A percentile compares a stretch with the other conserved stretches of the same genome.
These are phyloP conservation scores for Leccinum disarticulatum DNA, from an alignment of 768 basidiomycete genomes.

Conservation along the genomic window DNA sequence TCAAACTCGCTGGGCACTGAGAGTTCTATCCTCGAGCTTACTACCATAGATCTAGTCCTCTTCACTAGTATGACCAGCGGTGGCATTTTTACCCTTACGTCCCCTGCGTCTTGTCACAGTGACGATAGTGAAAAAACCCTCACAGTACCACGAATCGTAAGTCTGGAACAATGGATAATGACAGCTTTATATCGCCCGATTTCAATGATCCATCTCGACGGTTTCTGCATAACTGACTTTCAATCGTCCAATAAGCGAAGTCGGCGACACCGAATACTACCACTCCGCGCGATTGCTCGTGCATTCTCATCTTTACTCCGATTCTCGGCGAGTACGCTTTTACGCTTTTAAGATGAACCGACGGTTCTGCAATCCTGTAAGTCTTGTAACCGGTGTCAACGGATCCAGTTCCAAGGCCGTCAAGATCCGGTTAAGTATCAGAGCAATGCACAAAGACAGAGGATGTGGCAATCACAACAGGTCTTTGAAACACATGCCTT, in stretches of 20 bases:
- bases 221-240: neutral
- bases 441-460: neutral
- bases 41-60: conserved; percentile 11
- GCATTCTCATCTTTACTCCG: neutral
- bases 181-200: neutral
- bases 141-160: neutral
- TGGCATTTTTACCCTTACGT: neutral
- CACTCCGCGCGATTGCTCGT: neutral
- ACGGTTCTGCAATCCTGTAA: neutral
- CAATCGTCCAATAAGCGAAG: neutral
- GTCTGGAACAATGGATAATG: neutral
- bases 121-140: neutral
- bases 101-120: neutral
- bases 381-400: neutral
- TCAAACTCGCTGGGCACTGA: neutral
- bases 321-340: neutral
- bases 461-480: neutral
- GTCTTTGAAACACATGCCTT: too few species aligned
- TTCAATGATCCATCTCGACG: neutral
- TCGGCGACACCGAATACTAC: neutral
- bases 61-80: neutral
- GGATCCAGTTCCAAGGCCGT: neutral
- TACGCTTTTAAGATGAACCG: neutral
- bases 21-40: conserved; percentile 4
- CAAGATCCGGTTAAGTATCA: neutral